Evolutionary conservation across 768 basidiomycete species (phyloP).

Genomic region (Ramaria sp.): DNA sequence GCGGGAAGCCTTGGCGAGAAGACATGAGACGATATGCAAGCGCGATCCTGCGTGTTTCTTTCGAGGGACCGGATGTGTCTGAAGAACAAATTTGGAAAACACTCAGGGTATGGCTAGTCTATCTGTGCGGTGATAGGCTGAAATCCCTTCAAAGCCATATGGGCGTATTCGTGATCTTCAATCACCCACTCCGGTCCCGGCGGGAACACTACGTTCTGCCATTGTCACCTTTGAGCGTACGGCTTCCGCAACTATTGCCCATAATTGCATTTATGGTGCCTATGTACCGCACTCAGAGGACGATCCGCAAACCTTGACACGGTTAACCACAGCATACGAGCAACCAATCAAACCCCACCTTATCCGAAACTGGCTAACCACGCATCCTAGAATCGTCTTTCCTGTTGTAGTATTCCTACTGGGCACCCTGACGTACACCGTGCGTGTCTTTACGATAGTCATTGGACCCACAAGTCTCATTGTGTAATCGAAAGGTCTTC

Average conservation of each 20-base stretch:
- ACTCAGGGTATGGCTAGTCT: conserved; percentile 44
- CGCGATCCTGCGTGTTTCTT: conserved; percentile 59
- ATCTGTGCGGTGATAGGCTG: neutral
- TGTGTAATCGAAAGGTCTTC: conserved; percentile 44
- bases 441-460: conserved; percentile 25
- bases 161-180: conserved; percentile 66
- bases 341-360: conserved; percentile 54
- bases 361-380: conserved; percentile 69
- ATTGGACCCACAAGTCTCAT: neutral
- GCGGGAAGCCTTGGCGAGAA: conserved; percentile 77
- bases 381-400: conserved; percentile 78
- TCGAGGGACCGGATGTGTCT: conserved; percentile 80
- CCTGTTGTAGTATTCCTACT: conserved; percentile 78
- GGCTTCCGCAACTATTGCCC: conserved; percentile 68
- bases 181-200: conserved; percentile 47
- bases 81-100: conserved; percentile 73
- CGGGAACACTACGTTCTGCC: conserved; percentile 57
- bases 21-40: conserved; percentile 82
- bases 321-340: conserved; percentile 48
- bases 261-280: conserved; percentile 66
- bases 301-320: conserved; percentile 20
- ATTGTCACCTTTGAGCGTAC: conserved; percentile 51
- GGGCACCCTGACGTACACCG: conserved; percentile 85
- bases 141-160: conserved; percentile 46
- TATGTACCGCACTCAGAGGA: conserved; percentile 20